These are phyloP conservation scores for Cladosporium sp. DNA, from an alignment of 2,329 filamentous ascomycete species.

Conservation along the genomic window DNA sequence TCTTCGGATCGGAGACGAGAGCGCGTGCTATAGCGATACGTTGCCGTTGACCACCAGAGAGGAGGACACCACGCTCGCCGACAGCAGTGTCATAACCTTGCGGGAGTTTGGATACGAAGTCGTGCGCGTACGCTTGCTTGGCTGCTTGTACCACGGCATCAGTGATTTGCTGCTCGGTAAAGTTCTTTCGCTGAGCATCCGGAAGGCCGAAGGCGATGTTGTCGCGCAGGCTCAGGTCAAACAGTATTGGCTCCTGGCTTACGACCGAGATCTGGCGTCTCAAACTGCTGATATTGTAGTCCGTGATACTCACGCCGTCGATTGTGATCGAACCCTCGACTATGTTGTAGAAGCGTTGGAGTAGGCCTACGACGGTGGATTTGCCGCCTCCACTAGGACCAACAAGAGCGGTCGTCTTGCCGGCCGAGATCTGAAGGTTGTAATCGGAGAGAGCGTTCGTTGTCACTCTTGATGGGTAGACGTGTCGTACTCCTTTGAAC, in stretches of 20 bases:
- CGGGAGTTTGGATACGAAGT: slow-evolving; percentile 61
- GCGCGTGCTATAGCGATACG: slow-evolving; percentile 74
- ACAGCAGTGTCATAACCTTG: slow-evolving; percentile 72
- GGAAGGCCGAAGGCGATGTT: slow-evolving; percentile 57
- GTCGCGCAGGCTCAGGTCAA: slow-evolving; percentile 64
- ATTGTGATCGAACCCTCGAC: slow-evolving; percentile 56
- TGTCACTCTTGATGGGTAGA: slow-evolving; percentile 89
- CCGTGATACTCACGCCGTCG: slow-evolving; percentile 60
- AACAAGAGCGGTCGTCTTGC: slow-evolving; percentile 56
- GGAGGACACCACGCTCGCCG: slow-evolving; percentile 73
- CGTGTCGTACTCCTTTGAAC: slow-evolving; percentile 77
- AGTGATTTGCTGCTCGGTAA: slow-evolving; percentile 60
- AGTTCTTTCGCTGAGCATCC: slow-evolving; percentile 59
- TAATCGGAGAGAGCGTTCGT: slow-evolving; percentile 82
- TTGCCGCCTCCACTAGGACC: slow-evolving; percentile 49
- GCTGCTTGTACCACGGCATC: slow-evolving; percentile 56
- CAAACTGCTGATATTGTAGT: slow-evolving; percentile 59
- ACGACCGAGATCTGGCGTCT: slow-evolving; percentile 64
- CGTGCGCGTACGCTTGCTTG: slow-evolving; percentile 59
- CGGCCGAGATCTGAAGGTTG: slow-evolving; percentile 55
- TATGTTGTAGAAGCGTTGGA: slow-evolving; percentile 61
- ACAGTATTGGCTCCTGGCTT: slow-evolving; percentile 64
- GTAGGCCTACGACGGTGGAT: slow-evolving; percentile 44
- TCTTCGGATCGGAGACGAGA: slow-evolving; percentile 64
- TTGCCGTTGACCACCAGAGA: slow-evolving; percentile 80